Base-by-base conservation (phyloP, 352 stramenopile species). In the Blastocystis sp. region DNA sequence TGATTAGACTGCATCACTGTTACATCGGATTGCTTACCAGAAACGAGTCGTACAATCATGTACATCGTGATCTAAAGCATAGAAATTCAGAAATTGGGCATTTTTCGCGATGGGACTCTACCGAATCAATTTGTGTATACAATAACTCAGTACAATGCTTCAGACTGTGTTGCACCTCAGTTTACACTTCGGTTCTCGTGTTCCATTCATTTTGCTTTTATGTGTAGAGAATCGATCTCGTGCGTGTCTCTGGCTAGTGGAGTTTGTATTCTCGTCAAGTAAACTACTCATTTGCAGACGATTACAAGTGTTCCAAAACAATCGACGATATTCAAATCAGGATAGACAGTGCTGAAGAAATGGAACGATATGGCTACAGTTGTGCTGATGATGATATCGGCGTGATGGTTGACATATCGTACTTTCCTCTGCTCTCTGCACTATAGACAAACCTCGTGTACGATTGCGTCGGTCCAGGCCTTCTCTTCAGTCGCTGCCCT, bases 41-140 rank as follows among this genome's bases (percentile, higher is more conserved):
- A 79, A 55, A 59, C 53, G 39, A n/a, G 26, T 34, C 68, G 68
- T 79, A 79, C 18, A 43, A 11, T 34, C 26, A 29, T 15, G 6
- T 68, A 61, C 6, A 76, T 34, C 23, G 53, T 61, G 37, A 8
- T 15, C 18, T 62, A 26, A 62, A 59, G 11, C 39, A 6, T 64
- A 80, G 70, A 80, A 64, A 80, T 80, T 63, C 70, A 80, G 26
- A n/a, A 26, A 18, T 62, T 80, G n/a, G 70, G 39, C 9, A 20
- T 41, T 3, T 80, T 43, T 63, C 41, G 15, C n/a, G 68, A 79
- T 13, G 55, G 55, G 20, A 26, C 45, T 41, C 29, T 37, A 3
- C 50, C 26, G 20, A 80, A 45, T 7, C 13, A 80, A 9, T 63
- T 80, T 62, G 55, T 80, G 20, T 61, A 50, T 80, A 54, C 45